Base-by-base conservation (phyloP, 345 rosid genomes). In the Triadica sebifera region DNA sequence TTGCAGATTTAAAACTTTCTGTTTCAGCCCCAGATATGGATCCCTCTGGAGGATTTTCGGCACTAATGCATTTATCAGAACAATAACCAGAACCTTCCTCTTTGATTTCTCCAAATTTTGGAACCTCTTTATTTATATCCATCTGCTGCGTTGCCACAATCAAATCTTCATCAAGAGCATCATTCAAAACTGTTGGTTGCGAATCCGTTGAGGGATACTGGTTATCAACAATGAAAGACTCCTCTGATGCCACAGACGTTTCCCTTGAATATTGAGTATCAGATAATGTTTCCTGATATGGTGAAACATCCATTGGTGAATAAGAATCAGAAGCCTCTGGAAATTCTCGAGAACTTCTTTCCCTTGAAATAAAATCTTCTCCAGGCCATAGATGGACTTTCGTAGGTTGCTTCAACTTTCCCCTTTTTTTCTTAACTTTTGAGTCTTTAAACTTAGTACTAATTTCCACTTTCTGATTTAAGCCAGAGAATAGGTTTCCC, bases 281-380 rank as follows among this genome's bases (percentile, higher is more conserved):
- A 62, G 84, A 74, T 57, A 81, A 39, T 53, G 82, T 71, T 78
- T 86, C 91, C 77, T 62, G 89, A 74, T 87, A 91, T 0, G 97
- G 90, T 37, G 99, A 93, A 64, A 82, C 70, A 84, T 96, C 98
- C 99, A 93, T 90, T 8, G 93, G 97, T 51, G 94, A 90, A 86
- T 76, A 89, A 49, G 96, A 76, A 52, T 86, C 97, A 24, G 83
- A 70, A 81, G 78, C 85, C 79, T 93, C 96, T 24, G 72, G 80
- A 57, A 74, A 81, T 80, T 82, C 95, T 20, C 61, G 81, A 43
- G 80, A 77, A 78, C 16, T 70, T 74, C 81, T 72, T 77, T 79
- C 84, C 81, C 61, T 75, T 13, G 85, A 81, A 80, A 83, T 78
- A 82, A 85, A 87, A 80, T 86, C 90, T 53, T 82, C 87, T 51